phyloP scores from a whole-genome alignment of 2,329 filamentous ascomycete species.

The Xylariaceae sp. region DNA sequence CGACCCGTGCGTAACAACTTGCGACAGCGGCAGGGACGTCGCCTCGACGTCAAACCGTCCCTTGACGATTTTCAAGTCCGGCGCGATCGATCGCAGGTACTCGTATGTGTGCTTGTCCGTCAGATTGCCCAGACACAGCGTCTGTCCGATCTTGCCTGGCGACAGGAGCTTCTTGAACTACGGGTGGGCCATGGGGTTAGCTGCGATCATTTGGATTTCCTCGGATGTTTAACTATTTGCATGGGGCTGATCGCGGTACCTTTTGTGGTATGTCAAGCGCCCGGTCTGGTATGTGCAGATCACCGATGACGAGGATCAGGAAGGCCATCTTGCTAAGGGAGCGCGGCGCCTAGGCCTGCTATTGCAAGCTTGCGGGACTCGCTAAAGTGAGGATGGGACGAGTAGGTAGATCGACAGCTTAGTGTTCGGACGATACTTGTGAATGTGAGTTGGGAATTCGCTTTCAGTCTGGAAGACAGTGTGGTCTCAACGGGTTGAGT shows the following conservation, averaged over 20 bases:
- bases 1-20: slow-evolving; percentile 60
- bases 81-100: slow-evolving; percentile 68
- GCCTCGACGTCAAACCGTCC: slow-evolving; percentile 63
- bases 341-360: not conserved
- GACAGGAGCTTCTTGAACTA: slow-evolving; percentile 83
- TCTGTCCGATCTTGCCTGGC: slow-evolving; percentile 77
- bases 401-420: not conserved
- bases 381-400: not conserved
- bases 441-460: not conserved
- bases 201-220: slow-evolving; percentile 8
- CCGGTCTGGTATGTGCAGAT: slow-evolving; percentile 89
- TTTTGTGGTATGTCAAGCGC: slow-evolving; percentile 87
- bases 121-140: slow-evolving; percentile 72
- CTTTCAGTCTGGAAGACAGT: not conserved
- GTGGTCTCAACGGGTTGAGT: not conserved
- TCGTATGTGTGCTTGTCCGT: slow-evolving; percentile 77
- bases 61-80: slow-evolving; percentile 65
- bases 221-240: not conserved
- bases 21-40: slow-evolving; percentile 57
- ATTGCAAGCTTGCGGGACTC: not conserved
- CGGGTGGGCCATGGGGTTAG: slow-evolving; percentile 9
- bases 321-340: slow-evolving; percentile 64
- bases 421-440: not conserved
- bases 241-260: slow-evolving; percentile 44
- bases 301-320: slow-evolving; percentile 85